Base-by-base conservation (phyloP, 805 yeast genomes). In the Tetrapisispora pingtungensis region DNA sequence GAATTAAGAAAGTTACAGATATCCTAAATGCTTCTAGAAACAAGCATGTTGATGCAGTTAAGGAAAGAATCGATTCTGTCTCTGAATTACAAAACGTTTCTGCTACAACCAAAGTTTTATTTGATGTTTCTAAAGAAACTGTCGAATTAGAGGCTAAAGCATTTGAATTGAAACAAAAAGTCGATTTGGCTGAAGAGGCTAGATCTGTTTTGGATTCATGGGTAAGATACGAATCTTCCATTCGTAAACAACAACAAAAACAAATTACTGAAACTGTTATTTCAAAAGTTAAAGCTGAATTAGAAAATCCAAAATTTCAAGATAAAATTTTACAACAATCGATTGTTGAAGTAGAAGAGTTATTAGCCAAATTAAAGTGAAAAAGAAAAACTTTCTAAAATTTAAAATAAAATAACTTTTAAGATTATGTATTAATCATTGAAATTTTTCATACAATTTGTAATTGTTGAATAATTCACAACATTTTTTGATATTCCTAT, bases 161-260 rank as follows among this genome's bases (percentile, higher is more conserved):
- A 46, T 93, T 89, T 63, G 95, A 85, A 73, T 78, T 86, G 67
- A 84, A 88, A 75, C 98, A 93, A 76, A 70, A 81, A 65, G 88
- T 86, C 55, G 88, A 81, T 51, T 77, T 88, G 55, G 90, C 95
- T 46, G 58, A 73, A 51, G 96, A 88, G 75, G 97, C 97, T 62
- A 88, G 84, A 74, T 72, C 93, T 46, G 95, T 90, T 49, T 80
- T 93, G 65, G 98, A 93, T 72, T 87, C 97, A 14, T 93, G 98
- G 98, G 97, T 89, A 59, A 86, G 97, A 79, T 85, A 84, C 71
- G 98, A 93, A 76, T 83, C 86, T 56, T 88, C 87, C 66, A 93
- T 89, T 56, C 90, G 97, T 75, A 95, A 87, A 75, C 72, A 80
- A 64, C 95, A 93, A 77, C 98, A 93, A 77, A 77, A 81, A 70